phyloP scores from a whole-genome alignment of 805 yeast genomes.

The Teunomyces stri region DNA sequence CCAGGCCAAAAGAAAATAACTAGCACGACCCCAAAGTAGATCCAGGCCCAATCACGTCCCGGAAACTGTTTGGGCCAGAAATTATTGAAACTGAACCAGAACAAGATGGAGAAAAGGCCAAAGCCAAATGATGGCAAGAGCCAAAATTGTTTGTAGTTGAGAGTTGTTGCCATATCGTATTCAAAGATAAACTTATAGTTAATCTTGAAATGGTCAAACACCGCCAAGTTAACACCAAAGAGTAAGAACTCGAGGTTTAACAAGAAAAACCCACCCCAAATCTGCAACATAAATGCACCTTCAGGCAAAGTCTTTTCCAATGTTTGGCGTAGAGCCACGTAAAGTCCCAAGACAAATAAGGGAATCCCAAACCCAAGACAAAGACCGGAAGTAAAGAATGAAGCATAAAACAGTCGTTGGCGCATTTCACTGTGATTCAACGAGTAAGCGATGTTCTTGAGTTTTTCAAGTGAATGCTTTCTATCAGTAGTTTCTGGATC shows the following conservation, averaged over 20 bases:
- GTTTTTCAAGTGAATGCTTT: constrained; percentile 68
- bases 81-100: constrained; percentile 73
- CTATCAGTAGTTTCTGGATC: constrained; percentile 52
- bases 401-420: constrained; percentile 32
- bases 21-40: constrained; percentile 57
- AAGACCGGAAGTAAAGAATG: constrained; percentile 63
- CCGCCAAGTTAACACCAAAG: constrained; percentile 65
- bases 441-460: constrained; percentile 45
- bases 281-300: constrained; percentile 64
- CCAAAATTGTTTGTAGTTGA: constrained; percentile 65
- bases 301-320: constrained; percentile 45
- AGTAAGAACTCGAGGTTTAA: constrained; percentile 57
- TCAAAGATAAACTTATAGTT: constrained; percentile 93
- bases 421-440: constrained; percentile 28
- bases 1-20: constrained; percentile 60
- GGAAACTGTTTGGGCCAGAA: constrained; percentile 62
- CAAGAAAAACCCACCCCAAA: constrained; percentile 90
- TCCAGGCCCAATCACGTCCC: constrained; percentile 77
- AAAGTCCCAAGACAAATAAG: constrained; percentile 58
- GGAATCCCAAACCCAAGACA: constrained; percentile 71
- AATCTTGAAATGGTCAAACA: constrained; percentile 73
- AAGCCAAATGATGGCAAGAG: constrained; percentile 62
- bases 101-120: constrained; percentile 55
- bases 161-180: constrained; percentile 64
- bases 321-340: constrained; percentile 46